Evolutionary conservation across 2,329 filamentous ascomycete genomes (phyloP).

Genomic region (Aspergillus piperis): DNA sequence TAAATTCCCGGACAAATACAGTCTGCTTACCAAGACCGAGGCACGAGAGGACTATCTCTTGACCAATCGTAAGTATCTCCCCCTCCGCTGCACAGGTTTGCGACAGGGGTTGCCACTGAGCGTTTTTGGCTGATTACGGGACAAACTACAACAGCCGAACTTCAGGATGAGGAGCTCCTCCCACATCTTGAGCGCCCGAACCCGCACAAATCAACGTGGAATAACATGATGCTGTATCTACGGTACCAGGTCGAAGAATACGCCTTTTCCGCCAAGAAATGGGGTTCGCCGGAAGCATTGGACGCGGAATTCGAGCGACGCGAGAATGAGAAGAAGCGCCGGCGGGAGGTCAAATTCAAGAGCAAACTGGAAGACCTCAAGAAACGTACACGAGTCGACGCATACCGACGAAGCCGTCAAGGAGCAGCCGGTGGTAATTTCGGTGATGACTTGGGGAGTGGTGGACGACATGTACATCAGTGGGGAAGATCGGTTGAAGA

Average conservation of each 20-base stretch:
- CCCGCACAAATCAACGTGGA: conserved; percentile 93
- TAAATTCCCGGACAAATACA: conserved; percentile 87
- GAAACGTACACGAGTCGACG: conserved; percentile 88
- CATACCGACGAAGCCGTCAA: conserved; percentile 72
- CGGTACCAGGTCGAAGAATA: conserved; percentile 94
- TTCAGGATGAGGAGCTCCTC: conserved; percentile 83
- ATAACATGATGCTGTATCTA: conserved; percentile 98
- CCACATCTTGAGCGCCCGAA: conserved; percentile 89
- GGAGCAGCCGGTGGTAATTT: conserved; percentile 58
- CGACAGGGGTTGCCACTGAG: background rate
- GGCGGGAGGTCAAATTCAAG: conserved; percentile 91
- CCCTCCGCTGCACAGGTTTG: background rate
- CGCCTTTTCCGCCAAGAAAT: conserved; percentile 78
- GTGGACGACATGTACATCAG: conserved; percentile 81
- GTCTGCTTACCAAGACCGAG: conserved; percentile 93
- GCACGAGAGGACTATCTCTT: conserved; percentile 92
- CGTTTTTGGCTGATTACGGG: conserved; percentile 4
- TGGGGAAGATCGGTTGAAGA: conserved; percentile 67
- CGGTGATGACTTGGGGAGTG: conserved; percentile 71
- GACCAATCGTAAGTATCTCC: conserved; percentile 72
- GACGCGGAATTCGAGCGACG: conserved; percentile 86
- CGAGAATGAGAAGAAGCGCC: conserved; percentile 74
- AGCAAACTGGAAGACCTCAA: conserved; percentile 86
- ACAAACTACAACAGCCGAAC: conserved; percentile 62
- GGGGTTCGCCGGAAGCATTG: conserved; percentile 81